Conservation (phyloP, 345 rosid genomes). For the Citrus mangshanensis region DNA sequence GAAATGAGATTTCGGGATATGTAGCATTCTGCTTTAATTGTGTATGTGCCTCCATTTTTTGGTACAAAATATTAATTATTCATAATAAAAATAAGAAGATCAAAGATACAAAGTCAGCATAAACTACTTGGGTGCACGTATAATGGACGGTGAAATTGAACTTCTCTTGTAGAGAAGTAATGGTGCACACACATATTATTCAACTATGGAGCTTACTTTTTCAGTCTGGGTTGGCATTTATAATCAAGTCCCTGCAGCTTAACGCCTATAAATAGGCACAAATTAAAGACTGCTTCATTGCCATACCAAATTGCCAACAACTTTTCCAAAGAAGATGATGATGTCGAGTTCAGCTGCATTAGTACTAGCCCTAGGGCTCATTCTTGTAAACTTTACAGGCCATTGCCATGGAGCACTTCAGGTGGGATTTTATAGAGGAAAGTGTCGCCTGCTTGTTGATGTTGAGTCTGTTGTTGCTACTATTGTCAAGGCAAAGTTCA, state of each 20-base stretch:
- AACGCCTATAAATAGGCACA: not conserved
- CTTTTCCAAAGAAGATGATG: not conserved
- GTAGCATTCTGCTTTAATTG: too few species aligned
- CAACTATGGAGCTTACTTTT: too few species aligned
- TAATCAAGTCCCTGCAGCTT: not conserved
- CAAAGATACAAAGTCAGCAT: too few species aligned
- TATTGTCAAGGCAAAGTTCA: constrained; percentile 6
- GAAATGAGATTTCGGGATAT: too few species aligned
- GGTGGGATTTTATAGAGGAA: constrained; percentile 27
- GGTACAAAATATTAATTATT: too few species aligned
- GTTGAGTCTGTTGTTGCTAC: constrained; percentile 37
- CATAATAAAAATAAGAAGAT: too few species aligned
- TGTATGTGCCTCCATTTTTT: too few species aligned
- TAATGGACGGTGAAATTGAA: too few species aligned
- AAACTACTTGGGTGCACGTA: too few species aligned
- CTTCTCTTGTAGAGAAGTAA: too few species aligned
- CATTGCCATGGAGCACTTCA: constrained; percentile 32
- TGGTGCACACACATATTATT: too few species aligned
- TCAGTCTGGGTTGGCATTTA: too few species aligned
- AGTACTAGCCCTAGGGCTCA: constrained; percentile 19
- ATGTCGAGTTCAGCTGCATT: constrained; percentile 19
- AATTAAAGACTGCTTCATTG: not conserved
- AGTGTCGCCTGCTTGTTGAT: constrained; percentile 17
- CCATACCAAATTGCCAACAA: not conserved
- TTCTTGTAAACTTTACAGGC: constrained; percentile 31